Conservation (phyloP, 805 yeast species). For the Aciculoconidium aculeatum region DNA sequence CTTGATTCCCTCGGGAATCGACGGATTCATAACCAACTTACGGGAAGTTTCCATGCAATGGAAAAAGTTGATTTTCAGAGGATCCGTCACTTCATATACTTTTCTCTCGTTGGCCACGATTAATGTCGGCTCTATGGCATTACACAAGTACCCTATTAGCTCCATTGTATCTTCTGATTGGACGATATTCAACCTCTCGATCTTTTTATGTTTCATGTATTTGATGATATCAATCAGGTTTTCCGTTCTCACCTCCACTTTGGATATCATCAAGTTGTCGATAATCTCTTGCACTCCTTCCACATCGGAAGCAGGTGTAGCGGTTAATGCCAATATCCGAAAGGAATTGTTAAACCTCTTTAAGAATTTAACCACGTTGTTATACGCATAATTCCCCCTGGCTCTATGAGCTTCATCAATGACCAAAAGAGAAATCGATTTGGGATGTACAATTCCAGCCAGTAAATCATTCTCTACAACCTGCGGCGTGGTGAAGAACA, state of each 20-base stretch:
- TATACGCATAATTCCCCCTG: constrained; percentile 84
- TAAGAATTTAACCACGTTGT: constrained; percentile 64
- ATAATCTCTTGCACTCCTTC: constrained; percentile 87
- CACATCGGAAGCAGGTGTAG: constrained; percentile 88
- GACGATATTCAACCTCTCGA: constrained; percentile 54
- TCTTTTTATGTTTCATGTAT: constrained; percentile 65
- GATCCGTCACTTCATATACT: constrained; percentile 60
- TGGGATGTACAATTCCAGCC: constrained; percentile 72
- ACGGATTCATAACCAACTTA: constrained; percentile 46
- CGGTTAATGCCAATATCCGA: constrained; percentile 82
- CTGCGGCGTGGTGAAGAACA: constrained; percentile 94
- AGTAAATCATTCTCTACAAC: constrained; percentile 87
- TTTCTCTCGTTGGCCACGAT: constrained; percentile 58
- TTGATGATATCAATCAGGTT: constrained; percentile 70
- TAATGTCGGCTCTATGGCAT: constrained; percentile 63
- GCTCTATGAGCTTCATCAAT: constrained; percentile 97
- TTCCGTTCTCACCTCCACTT: constrained; percentile 83
- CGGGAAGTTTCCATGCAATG: constrained; percentile 65
- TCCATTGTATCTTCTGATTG: constrained; percentile 50
- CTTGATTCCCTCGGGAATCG: constrained; percentile 60
- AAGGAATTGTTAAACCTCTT: constrained; percentile 55
- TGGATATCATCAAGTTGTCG: constrained; percentile 64
- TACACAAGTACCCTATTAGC: constrained; percentile 49
- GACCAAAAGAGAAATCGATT: constrained; percentile 65
- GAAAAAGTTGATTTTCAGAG: constrained; percentile 63